Evolutionary conservation across 2,329 filamentous ascomycete species (phyloP).

Genomic region (Westerdykella aurantiaca): DNA sequence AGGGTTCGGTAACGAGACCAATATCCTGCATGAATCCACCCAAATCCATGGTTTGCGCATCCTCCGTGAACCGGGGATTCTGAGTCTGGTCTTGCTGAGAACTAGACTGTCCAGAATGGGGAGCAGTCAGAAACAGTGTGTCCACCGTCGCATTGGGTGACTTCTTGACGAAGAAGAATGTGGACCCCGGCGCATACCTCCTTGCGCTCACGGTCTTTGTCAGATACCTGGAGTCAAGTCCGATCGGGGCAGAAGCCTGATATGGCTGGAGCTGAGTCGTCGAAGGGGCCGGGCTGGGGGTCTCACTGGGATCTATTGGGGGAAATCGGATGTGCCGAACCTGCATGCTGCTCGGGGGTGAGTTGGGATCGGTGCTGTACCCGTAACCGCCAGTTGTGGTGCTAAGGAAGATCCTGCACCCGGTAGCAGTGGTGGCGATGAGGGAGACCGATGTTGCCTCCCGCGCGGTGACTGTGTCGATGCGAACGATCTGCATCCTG

Average conservation of each 20-base stretch:
- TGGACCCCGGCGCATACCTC: conserved; percentile 80
- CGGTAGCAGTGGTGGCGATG: conserved; percentile 83
- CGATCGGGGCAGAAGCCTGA: conserved; percentile 20
- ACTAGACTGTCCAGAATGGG: conserved; percentile 79
- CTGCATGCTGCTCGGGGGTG: conserved; percentile 88
- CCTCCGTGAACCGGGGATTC: conserved; percentile 65
- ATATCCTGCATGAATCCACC: conserved; percentile 71
- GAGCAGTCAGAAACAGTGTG: conserved; percentile 74
- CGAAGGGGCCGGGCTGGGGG: conserved; percentile 14
- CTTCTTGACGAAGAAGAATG: conserved; percentile 73
- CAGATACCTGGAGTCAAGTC: conserved; percentile 24
- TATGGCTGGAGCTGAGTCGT: conserved; percentile 28
- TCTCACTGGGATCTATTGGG: conserved; percentile 44
- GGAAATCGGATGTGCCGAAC: conserved; percentile 96
- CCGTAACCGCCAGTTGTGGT: conserved; percentile 70
- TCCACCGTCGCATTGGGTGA: conserved; percentile 57
- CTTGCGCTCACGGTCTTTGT: conserved; percentile 43
- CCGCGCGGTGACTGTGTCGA: conserved; percentile 73
- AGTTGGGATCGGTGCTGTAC: conserved; percentile 52
- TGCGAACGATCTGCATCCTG: conserved; percentile 69
- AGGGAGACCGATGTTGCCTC: conserved; percentile 82
- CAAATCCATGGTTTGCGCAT: conserved; percentile 72
- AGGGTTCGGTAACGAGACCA: conserved; percentile 67
- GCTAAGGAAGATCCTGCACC: conserved; percentile 86
- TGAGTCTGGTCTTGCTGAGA: conserved; percentile 49